Conservation (phyloP, 2,329 filamentous ascomycete species). For the Stemphylium vesicarium region DNA sequence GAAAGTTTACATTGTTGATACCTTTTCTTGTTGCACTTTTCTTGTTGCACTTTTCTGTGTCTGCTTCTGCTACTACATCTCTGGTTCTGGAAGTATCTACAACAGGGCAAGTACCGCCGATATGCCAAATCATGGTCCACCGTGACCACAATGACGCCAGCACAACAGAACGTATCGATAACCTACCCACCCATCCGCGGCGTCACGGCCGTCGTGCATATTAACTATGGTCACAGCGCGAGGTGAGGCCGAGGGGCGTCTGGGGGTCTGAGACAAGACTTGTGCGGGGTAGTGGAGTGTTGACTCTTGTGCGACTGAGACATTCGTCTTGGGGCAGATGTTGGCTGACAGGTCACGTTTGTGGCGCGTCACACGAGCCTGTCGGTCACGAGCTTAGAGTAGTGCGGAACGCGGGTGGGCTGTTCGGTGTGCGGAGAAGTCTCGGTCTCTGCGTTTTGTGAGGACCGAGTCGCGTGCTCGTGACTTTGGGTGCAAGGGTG, state of each 20-base stretch:
- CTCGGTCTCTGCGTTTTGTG: neutral
- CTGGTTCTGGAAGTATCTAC: neutral
- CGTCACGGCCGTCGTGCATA: constrained; percentile 15
- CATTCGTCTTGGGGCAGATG: neutral
- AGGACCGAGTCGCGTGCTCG: neutral
- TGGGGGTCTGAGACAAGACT: neutral
- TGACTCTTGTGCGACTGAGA: constrained; percentile 10
- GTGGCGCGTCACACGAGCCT: constrained; percentile 4
- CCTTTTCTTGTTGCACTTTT: no score
- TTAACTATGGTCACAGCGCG: constrained; percentile 23
- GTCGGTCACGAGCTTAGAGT: constrained; percentile 4
- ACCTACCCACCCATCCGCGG: neutral
- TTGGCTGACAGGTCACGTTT: constrained; percentile 10
- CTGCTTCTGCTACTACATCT: no score
- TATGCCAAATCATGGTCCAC: neutral
- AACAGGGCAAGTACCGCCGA: neutral
- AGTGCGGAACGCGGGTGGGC: neutral
- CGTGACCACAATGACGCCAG: neutral
- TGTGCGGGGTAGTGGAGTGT: constrained; percentile 11
- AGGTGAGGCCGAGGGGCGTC: neutral
- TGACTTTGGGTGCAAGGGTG: neutral
- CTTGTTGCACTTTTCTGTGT: no score
- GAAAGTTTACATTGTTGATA: no score
- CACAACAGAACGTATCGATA: neutral
- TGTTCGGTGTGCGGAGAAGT: neutral